Evolutionary conservation across 2,329 filamentous ascomycete genomes (phyloP), one percentile per base, ranked within the genome.

Genomic region (Epichloe aotearoae): DNA sequence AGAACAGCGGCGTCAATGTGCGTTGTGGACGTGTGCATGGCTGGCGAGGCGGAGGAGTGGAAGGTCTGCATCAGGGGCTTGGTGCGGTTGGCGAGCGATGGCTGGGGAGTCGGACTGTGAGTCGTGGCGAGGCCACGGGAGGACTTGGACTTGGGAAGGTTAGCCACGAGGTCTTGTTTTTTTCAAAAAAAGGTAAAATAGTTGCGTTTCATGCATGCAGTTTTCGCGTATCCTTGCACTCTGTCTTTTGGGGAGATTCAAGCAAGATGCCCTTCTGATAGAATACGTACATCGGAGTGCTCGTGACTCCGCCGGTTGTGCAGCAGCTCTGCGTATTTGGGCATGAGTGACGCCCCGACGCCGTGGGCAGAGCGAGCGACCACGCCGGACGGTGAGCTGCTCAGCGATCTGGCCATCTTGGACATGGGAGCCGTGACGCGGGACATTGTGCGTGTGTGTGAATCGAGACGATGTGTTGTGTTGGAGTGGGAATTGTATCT

Each of bases 21-120:
- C 44, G 60, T 61, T 41, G 62, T 57, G 30, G 67, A 60, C 11
- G 64, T 58, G 14, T 69, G 63, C 3, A 70, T 65, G n/a, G 72
- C 68, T 50, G 71, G 69, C 15, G 73, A 63, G 6, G 73, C 64
- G 17, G 73, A 71, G 20, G 73, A 72, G 58, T 70, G 69, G 69
- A 83, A 82, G 60, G 75, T 77, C 67, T 83, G 80, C 79, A 83
- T 83, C 51, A 83, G 66, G 40, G 78, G 79, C 59, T 75, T 67
- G 52, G 67, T 66, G 56, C 71, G 72, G 61, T 67, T 64, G 62
- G 67, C 57, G 58, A 71, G 63, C 53, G 72, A 66, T 54, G 69
- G 69, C 51, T 69, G 68, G 23, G 71, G 68, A 8, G 69, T 70
- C 46, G 73, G 73, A 49, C 73, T 71, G 61, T 75, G 73, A 51